Evolutionary conservation across 2,329 filamentous ascomycete genomes (phyloP).

Genomic region (Ophiosphaerella narmari): DNA sequence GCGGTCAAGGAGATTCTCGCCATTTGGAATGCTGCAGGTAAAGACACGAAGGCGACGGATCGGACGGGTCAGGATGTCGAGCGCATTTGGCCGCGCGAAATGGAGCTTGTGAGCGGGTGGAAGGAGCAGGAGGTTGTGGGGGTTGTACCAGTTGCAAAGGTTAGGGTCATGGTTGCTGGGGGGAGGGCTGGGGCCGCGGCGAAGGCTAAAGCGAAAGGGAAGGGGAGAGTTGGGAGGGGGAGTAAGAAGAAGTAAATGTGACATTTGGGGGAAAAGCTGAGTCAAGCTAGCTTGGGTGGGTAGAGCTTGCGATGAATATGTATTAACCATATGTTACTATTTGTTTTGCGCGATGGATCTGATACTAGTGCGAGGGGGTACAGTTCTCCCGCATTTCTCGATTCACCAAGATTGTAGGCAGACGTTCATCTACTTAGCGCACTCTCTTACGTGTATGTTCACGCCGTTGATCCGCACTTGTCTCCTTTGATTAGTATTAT

Average conservation of each 20-base stretch:
- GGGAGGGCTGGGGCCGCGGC: constrained; percentile 34
- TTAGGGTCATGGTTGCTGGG: constrained; percentile 73
- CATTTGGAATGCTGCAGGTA: constrained; percentile 72
- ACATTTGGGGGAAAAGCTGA: not conserved
- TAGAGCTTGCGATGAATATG: no score
- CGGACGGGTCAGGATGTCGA: constrained; percentile 61
- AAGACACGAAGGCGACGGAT: constrained; percentile 51
- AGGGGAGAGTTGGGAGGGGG: constrained; percentile 36
- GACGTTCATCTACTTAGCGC: no score
- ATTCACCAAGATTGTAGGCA: no score
- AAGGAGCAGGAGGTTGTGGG: constrained; percentile 84
- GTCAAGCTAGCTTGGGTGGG: not conserved
- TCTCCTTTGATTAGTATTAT: no score
- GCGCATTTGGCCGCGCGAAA: constrained; percentile 81
- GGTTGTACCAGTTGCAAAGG: constrained; percentile 76
- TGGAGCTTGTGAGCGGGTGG: constrained; percentile 80
- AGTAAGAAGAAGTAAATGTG: constrained; percentile 31
- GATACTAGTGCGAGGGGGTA: no score
- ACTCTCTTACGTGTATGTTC: no score
- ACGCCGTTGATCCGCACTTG: no score
- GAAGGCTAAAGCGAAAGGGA: constrained; percentile 30
- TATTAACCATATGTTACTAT: no score
- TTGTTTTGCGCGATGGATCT: not conserved
- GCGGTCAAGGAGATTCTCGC: constrained; percentile 88
- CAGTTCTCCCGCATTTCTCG: no score